These are phyloP conservation scores for Nemania diffusa DNA, from an alignment of 2,329 filamentous ascomycete species.

Conservation along the genomic window DNA sequence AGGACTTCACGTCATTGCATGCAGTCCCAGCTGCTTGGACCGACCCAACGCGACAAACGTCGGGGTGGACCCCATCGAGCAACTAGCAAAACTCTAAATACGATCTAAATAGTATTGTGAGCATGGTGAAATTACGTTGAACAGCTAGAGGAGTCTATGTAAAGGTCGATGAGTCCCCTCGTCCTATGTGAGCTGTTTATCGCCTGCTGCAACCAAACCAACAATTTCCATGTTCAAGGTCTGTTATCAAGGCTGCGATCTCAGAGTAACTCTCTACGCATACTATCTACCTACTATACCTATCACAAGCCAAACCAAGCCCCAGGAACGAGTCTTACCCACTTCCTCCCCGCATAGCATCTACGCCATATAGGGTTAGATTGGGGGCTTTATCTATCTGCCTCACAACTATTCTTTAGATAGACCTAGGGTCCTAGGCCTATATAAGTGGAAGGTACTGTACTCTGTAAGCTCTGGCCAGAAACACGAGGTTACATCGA, in stretches of 20 bases:
- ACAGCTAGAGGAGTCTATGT: background rate
- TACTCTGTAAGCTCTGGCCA: conserved; percentile 5
- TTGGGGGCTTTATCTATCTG: background rate
- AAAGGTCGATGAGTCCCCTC: background rate
- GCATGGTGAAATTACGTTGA: background rate
- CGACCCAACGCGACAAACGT: background rate
- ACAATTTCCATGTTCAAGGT: background rate
- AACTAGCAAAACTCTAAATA: background rate
- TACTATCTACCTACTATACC: background rate
- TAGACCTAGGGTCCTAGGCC: background rate
- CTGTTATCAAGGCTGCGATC: background rate
- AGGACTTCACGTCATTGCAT: background rate
- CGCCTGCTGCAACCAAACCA: background rate
- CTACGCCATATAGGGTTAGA: conserved; percentile 2
- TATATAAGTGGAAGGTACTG: background rate
- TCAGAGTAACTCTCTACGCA: background rate
- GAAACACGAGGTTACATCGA: conserved; percentile 32
- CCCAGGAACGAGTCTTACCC: background rate
- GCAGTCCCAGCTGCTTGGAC: conserved; percentile 27
- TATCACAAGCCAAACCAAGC: background rate
- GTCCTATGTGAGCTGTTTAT: background rate
- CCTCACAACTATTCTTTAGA: background rate
- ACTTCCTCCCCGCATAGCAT: conserved; percentile 9
- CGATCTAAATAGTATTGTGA: background rate
- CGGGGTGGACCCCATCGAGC: conserved; percentile 4